Conservation (phyloP, 2,329 filamentous ascomycete genomes). For the Talaromyces verruculosus region DNA sequence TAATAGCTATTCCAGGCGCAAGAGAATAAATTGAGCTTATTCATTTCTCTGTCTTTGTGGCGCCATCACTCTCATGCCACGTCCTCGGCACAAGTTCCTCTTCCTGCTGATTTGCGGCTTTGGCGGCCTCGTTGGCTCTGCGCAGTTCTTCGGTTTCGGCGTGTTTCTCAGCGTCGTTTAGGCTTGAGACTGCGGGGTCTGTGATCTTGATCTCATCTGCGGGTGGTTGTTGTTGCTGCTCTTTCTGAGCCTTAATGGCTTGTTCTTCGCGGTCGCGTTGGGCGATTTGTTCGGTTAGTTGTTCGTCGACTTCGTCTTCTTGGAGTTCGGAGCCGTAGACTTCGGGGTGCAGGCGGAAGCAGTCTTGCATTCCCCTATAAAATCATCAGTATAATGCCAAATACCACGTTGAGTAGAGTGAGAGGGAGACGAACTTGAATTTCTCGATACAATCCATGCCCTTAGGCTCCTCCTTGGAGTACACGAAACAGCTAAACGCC, state of each 20-base stretch:
- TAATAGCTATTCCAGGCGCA: no score
- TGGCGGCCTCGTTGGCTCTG: conserved; percentile 9
- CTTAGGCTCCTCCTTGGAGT: conserved; percentile 90
- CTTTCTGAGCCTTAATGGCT: conserved; percentile 11
- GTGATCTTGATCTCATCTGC: conserved; percentile 16
- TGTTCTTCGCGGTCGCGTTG: conserved; percentile 23
- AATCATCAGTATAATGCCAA: conserved; percentile 37
- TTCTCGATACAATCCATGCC: conserved; percentile 97
- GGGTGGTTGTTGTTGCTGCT: not conserved
- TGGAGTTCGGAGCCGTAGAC: conserved; percentile 87
- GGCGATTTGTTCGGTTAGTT: conserved; percentile 33
- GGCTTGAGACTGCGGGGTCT: conserved; percentile 27
- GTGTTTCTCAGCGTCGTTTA: conserved; percentile 30
- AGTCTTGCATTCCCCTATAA: conserved; percentile 88
- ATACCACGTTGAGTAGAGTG: no score
- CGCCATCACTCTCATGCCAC: conserved; percentile 34
- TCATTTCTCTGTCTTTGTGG: conserved; percentile 16
- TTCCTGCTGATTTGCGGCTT: conserved; percentile 37
- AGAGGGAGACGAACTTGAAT: no score
- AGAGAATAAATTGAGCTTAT: no score
- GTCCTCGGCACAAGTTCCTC: conserved; percentile 52
- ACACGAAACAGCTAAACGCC: conserved; percentile 98
- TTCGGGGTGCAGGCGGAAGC: conserved; percentile 89
- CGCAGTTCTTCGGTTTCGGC: conserved; percentile 28
- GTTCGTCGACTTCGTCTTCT: conserved; percentile 62